Evolutionary conservation across 75 land plant species (phyloP).

Genomic region (Cryptomeria japonica): DNA sequence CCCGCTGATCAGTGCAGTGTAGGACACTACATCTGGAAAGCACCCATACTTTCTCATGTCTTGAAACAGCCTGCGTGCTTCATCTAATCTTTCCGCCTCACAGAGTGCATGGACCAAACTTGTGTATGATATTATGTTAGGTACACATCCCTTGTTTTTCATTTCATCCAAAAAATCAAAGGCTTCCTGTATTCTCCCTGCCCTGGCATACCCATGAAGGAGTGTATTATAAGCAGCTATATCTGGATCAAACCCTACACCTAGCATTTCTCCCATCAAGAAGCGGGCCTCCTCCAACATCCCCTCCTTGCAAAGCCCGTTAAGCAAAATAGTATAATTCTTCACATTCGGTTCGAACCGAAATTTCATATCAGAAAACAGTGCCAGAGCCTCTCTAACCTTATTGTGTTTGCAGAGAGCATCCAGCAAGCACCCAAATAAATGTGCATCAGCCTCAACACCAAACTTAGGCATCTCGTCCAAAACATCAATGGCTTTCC

Average conservation of each 20-base stretch:
- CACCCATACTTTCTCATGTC: slow-evolving; percentile 56
- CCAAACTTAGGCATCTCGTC: slow-evolving; percentile 77
- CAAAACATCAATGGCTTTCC: slow-evolving; percentile 57
- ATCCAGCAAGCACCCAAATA: slow-evolving; percentile 62
- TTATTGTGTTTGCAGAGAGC: slow-evolving; percentile 65
- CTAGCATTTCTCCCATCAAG: slow-evolving; percentile 64
- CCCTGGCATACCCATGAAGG: slow-evolving; percentile 51
- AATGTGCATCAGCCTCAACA: slow-evolving; percentile 41
- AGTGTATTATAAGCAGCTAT: slow-evolving; percentile 71
- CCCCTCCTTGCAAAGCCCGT: slow-evolving; percentile 77
- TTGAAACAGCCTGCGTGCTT: slow-evolving; percentile 48
- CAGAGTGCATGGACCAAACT: slow-evolving; percentile 68
- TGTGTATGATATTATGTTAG: slow-evolving; percentile 53
- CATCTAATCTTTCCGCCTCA: slow-evolving; percentile 41
- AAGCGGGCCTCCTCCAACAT: slow-evolving; percentile 67
- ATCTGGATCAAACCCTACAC: slow-evolving; percentile 63
- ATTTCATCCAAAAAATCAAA: slow-evolving; percentile 56
- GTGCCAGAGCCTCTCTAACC: slow-evolving; percentile 53
- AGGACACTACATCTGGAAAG: slow-evolving; percentile 59
- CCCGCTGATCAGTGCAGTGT: slow-evolving; percentile 66
- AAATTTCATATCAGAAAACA: slow-evolving; percentile 63
- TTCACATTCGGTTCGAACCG: slow-evolving; percentile 46
- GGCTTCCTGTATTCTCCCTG: slow-evolving; percentile 58
- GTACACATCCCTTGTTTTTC: slow-evolving; percentile 51
- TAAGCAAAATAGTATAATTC: slow-evolving; percentile 62